Evolutionary conservation across 305 asterid species (phyloP).

Genomic region (Solanum hybrid): DNA sequence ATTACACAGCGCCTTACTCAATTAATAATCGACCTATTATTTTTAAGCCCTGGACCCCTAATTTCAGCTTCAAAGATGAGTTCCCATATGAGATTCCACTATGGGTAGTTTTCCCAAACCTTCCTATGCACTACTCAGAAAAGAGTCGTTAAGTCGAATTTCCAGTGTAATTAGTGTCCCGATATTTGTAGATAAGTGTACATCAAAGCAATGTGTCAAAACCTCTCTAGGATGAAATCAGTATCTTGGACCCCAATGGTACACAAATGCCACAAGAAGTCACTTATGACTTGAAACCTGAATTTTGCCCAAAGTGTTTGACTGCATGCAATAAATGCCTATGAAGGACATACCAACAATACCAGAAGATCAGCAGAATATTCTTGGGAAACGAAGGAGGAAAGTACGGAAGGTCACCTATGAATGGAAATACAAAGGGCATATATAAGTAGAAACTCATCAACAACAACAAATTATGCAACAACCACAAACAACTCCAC

Average conservation of each 20-base stretch:
- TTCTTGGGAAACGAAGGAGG: not conserved
- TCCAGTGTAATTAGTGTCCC: not conserved
- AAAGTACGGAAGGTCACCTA: not conserved
- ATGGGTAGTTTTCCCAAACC: not conserved
- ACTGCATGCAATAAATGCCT: too few species aligned
- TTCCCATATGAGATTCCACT: not conserved
- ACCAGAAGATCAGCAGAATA: too few species aligned
- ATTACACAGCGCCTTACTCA: too few species aligned
- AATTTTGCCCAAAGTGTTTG: not conserved
- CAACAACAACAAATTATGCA: not conserved
- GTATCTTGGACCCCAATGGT: not conserved
- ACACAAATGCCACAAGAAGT: not conserved
- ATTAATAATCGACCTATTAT: too few species aligned
- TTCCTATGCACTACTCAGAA: not conserved
- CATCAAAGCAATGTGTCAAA: not conserved
- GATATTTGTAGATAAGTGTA: not conserved
- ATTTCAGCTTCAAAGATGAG: too few species aligned
- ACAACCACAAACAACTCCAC: too few species aligned
- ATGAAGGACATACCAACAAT: too few species aligned
- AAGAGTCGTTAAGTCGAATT: too few species aligned
- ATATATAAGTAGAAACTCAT: not conserved
- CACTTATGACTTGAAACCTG: not conserved
- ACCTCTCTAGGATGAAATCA: not conserved
- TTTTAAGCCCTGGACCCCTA: too few species aligned
- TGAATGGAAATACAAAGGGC: not conserved